Evolutionary conservation across 345 rosid genomes (phyloP), one percentile per base, ranked within the genome.

Genomic region (Fremontodendron californicum): DNA sequence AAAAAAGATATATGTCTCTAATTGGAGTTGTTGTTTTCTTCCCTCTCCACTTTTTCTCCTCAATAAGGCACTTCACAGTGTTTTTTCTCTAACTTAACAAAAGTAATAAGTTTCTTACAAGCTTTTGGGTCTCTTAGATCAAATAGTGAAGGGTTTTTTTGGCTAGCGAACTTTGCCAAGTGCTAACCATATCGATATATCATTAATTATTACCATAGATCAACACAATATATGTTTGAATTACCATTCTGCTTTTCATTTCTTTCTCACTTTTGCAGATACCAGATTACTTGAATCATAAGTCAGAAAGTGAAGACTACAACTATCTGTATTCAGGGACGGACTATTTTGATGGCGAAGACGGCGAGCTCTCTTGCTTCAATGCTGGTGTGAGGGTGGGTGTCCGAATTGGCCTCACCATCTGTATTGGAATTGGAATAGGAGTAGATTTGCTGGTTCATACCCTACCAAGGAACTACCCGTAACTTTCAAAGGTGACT

Each of bases 301-400:
- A 86, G 82, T 79, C 85, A 9, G 98, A 90, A 74, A 76, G 78
- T 37, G 83, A 83, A 80, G 75, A 78, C 71, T 73, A 81, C 57
- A 77, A 78, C 69, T 73, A 83, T 51, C 63, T 77, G 78, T 81
- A 84, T 78, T 25, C 84, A 60, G 85, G 89, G 71, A 81, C 79
- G 16, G 84, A 82, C 10, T 54, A 76, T 16, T 29, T 85, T 27
- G 90, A 88, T 3, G 87, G 87, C 27, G 91, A 87, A 78, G 93
- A 91, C 75, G 97, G 97, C 73, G 91, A 94, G 67, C 88, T 94
- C 43, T 83, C 93, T 29, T 93, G 94, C 97, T 93, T 91, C 79
- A 94, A 91, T 66, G 95, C 95, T 12, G 92, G 97, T 19, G 96
- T 91, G n/a, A 89, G 18, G 55, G 98, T 94, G 70, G 98, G 97